A percentile compares a stretch with the other conserved stretches of the same genome.
phyloP scores from a whole-genome alignment of 805 yeast genomes.

The Candida yuanshanica region DNA sequence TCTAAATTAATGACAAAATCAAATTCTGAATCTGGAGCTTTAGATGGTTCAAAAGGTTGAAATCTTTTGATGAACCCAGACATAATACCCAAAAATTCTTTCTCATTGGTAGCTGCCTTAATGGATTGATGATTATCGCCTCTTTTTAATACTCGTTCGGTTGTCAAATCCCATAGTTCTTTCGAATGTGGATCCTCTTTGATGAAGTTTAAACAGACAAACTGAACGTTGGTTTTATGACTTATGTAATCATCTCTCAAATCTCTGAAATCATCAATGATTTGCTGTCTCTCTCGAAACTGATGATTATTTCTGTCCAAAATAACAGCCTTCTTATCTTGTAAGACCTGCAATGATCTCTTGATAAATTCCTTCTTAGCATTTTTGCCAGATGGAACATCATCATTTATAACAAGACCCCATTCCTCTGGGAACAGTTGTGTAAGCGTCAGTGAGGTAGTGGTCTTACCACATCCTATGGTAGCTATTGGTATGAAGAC shows the following conservation, averaged over 20 bases:
- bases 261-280: conserved; percentile 47
- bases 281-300: conserved; percentile 58
- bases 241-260: conserved; percentile 40
- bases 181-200: conserved; percentile 31
- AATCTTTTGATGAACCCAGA: conserved; percentile 66
- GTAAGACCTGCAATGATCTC: conserved; percentile 36
- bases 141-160: conserved; percentile 52
- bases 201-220: conserved; percentile 66
- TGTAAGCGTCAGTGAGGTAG: conserved; percentile 57
- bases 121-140: conserved; percentile 91
- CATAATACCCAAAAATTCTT: conserved; percentile 58
- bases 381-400: conserved; percentile 41
- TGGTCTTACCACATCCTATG: conserved; percentile 93
- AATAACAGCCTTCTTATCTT: conserved; percentile 45
- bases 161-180: conserved; percentile 46
- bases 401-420: conserved; percentile 81
- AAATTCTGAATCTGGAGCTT: conserved; percentile 60
- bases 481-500: conserved; percentile 81
- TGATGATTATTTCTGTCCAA: conserved; percentile 84
- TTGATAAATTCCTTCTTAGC: conserved; percentile 46
- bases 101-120: conserved; percentile 42
- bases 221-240: conserved; percentile 41
- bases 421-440: conserved; percentile 50
- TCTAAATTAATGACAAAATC: conserved; percentile 58
- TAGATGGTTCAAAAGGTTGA: conserved; percentile 45